Evolutionary conservation across 805 yeast genomes (phyloP).

Genomic region (Lipomyces spencermartinsiae): DNA sequence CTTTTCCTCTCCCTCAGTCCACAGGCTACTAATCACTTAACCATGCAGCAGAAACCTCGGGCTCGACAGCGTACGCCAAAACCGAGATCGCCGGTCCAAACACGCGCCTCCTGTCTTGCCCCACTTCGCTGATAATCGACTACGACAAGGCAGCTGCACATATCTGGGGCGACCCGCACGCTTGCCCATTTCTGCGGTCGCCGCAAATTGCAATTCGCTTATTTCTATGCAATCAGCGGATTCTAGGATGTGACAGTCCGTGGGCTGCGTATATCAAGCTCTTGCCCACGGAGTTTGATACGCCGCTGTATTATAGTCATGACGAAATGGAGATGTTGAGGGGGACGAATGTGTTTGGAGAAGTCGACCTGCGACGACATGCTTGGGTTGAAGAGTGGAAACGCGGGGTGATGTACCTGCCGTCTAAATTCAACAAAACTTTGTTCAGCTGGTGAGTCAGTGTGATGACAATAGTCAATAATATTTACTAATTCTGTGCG

Average conservation of each 20-base stretch:
- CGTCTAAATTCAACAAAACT: constrained; percentile 35
- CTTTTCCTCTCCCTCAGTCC: background rate
- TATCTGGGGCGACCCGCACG: constrained; percentile 11
- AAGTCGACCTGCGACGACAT: constrained; percentile 56
- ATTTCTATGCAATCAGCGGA: constrained; percentile 27
- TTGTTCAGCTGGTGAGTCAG: background rate
- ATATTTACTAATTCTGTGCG: constrained; percentile 12
- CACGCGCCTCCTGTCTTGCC: constrained; percentile 25
- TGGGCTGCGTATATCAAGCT: constrained; percentile 56
- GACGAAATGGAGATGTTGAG: constrained; percentile 58
- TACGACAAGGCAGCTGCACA: constrained; percentile 23
- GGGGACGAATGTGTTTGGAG: constrained; percentile 73
- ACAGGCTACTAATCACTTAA: background rate
- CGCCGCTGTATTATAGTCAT: constrained; percentile 71
- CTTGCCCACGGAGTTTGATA: constrained; percentile 57
- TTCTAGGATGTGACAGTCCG: constrained; percentile 38
- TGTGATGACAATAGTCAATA: background rate
- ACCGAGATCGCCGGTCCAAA: constrained; percentile 8
- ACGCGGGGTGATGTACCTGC: constrained; percentile 21
- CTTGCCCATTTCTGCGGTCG: constrained; percentile 16
- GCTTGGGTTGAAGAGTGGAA: constrained; percentile 68
- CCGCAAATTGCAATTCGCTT: constrained; percentile 30
- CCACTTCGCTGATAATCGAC: constrained; percentile 30
- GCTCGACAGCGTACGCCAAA: constrained; percentile 28
- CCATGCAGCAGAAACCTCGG: constrained; percentile 17